phyloP scores from a whole-genome alignment of 176 grass and related monocot genomes.

The Musa beccarii region DNA sequence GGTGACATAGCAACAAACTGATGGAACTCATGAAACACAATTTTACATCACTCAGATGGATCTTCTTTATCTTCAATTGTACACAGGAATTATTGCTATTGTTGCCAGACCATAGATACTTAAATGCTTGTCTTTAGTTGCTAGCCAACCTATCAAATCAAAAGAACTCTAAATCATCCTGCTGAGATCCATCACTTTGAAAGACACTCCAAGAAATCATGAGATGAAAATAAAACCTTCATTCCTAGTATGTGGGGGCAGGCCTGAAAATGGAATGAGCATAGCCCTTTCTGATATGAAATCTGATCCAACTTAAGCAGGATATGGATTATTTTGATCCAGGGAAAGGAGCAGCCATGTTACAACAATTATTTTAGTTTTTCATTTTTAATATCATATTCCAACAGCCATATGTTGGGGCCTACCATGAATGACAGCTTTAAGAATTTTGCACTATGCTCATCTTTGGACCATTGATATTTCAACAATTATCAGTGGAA shows the following conservation, averaged over 20 bases:
- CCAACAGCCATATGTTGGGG: too few relatives aligned
- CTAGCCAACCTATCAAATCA: not conserved
- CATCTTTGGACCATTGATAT: too few relatives aligned
- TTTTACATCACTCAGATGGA: not conserved
- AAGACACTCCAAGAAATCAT: not conserved
- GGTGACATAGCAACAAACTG: not conserved
- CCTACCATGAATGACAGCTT: too few relatives aligned
- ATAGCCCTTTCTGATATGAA: not conserved
- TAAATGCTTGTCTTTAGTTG: too few relatives aligned
- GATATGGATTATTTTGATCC: not conserved
- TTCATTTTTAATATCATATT: too few relatives aligned
- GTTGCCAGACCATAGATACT: too few relatives aligned
- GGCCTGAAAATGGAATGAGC: not conserved
- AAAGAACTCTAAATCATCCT: not conserved
- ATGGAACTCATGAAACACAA: not conserved
- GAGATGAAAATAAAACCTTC: not conserved
- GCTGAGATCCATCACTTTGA: not conserved
- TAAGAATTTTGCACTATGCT: too few relatives aligned
- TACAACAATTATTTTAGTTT: too few relatives aligned
- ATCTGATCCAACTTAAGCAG: not conserved
- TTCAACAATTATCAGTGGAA: too few relatives aligned
- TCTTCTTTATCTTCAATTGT: too few relatives aligned
- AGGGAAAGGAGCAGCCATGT: too few relatives aligned
- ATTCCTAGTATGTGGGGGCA: not conserved
- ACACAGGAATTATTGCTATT: too few relatives aligned